These are phyloP conservation scores for Artemisia argyi DNA, from an alignment of 129 eudicot species.

Conservation along the genomic window DNA sequence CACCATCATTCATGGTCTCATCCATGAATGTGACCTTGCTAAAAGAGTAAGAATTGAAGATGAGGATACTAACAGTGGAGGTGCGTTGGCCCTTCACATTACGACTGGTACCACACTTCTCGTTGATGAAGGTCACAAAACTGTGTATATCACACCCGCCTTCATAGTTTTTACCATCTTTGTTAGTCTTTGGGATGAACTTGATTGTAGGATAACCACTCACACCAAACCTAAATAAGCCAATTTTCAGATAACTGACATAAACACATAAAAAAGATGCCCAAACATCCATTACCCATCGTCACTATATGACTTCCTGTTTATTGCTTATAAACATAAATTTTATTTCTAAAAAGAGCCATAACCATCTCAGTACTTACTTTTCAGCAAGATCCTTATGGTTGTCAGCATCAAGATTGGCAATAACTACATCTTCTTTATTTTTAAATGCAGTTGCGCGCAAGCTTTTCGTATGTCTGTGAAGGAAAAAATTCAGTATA, in stretches of 20 bases:
- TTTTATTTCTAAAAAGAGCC: not conserved
- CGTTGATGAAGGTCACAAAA: too few species aligned
- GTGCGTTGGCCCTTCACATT: too few species aligned
- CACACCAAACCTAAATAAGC: constrained; percentile 59
- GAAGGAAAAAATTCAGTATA: constrained; percentile 12
- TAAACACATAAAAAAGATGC: not conserved
- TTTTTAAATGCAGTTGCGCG: constrained; percentile 74
- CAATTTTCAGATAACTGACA: constrained; percentile 15
- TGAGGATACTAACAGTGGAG: too few species aligned
- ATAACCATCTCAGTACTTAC: constrained; percentile 41
- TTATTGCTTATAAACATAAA: too few species aligned
- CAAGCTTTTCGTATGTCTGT: constrained; percentile 86
- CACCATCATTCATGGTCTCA: too few species aligned
- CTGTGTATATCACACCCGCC: too few species aligned
- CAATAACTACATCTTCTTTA: constrained; percentile 86
- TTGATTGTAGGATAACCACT: constrained; percentile 83
- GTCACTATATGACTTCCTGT: too few species aligned
- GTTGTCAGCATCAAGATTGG: constrained; percentile 90
- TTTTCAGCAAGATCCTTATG: constrained; percentile 76
- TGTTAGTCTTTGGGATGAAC: constrained; percentile 74
- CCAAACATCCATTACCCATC: too few species aligned
- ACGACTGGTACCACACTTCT: too few species aligned
- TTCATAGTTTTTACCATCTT: not conserved
- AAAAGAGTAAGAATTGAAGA: too few species aligned
- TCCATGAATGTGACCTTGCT: too few species aligned